phyloP scores from a whole-genome alignment of 371 early-diverging fungal species.

The Mucor lusitanicus region DNA sequence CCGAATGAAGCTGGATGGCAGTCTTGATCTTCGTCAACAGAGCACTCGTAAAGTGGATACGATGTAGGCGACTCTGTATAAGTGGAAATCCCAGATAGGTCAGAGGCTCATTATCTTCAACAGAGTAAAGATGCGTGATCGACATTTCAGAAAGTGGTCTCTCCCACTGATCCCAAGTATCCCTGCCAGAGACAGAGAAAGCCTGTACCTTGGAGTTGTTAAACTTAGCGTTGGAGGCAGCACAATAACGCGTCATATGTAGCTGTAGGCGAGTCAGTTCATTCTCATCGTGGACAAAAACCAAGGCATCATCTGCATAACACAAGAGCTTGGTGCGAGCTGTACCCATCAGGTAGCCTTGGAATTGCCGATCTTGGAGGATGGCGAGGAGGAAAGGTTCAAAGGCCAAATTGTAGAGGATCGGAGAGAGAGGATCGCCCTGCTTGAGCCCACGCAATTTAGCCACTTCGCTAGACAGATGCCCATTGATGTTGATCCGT shows the following conservation, averaged over 20 bases:
- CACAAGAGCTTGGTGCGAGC: neutral
- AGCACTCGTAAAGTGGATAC: neutral
- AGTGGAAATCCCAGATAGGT: neutral
- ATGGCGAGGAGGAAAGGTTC: neutral
- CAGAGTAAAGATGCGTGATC: neutral
- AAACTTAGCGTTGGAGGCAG: conserved; percentile 11
- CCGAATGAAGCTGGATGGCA: neutral
- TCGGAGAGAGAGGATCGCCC: conserved; percentile 19
- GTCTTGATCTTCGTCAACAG: neutral
- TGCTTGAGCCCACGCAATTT: conserved; percentile 17
- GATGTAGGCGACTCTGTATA: neutral
- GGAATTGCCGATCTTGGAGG: neutral
- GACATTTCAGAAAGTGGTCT: too few relatives aligned
- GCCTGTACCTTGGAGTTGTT: conserved; percentile 5
- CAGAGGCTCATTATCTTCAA: neutral
- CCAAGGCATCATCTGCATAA: conserved; percentile 13
- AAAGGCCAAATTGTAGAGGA: conserved; percentile 20
- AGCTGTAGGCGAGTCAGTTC: too few relatives aligned
- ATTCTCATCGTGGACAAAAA: neutral
- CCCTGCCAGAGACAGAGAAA: neutral
- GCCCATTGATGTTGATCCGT: neutral
- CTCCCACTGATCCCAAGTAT: too few relatives aligned
- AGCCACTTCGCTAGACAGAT: neutral
- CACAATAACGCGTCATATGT: too few relatives aligned
- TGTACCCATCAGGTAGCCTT: too few relatives aligned